Conservation (phyloP, 192 early-diverging fungal genomes). For the Entomortierella beljakovae region DNA sequence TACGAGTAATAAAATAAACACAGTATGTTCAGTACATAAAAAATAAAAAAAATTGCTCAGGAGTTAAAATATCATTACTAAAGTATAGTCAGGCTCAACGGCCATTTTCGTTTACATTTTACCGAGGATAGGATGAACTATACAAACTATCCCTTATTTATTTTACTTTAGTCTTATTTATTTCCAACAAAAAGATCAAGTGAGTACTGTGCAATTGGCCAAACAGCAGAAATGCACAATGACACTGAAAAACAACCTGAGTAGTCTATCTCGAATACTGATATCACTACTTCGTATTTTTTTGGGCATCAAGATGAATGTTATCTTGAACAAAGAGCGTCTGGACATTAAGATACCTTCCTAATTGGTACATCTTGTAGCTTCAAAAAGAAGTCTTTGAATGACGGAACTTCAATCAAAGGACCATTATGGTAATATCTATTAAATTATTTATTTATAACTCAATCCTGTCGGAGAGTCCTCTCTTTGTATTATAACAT, state of each 20-base stretch:
- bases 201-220: background rate
- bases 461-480: too few relatives aligned
- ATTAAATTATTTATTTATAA: too few relatives aligned
- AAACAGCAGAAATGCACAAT: background rate
- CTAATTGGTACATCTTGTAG: too few relatives aligned
- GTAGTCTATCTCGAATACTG: background rate
- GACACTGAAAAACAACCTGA: background rate
- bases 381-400: too few relatives aligned
- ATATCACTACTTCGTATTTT: background rate
- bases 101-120: constrained; percentile 23
- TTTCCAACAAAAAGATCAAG: too few relatives aligned
- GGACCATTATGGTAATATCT: too few relatives aligned
- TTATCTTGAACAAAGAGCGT: too few relatives aligned
- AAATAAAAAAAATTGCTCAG: too few relatives aligned
- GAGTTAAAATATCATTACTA: background rate
- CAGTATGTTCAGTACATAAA: too few relatives aligned
- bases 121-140: background rate
- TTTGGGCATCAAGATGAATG: background rate
- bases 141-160: background rate
- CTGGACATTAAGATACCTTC: background rate
- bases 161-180: background rate
- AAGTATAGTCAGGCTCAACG: constrained; percentile 22
- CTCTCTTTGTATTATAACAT: too few relatives aligned
- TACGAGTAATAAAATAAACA: too few relatives aligned
- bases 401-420: too few relatives aligned